Evolutionary conservation across 1,284 basidiomycete genomes (phyloP).

Genomic region (Cryptococcus sp.): DNA sequence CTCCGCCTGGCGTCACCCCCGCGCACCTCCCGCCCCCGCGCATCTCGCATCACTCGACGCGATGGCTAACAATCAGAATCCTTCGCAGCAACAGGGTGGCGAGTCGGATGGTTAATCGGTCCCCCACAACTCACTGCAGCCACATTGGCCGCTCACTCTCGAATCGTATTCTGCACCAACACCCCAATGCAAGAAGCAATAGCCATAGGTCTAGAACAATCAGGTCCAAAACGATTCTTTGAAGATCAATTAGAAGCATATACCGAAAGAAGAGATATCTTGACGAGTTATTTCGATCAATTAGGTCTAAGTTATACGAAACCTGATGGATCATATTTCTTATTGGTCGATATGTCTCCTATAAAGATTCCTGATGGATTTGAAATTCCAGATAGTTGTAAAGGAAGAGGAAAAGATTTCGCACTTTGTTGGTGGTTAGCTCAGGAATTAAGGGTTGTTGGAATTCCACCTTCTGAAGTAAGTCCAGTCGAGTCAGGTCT

Average conservation of each 20-base stretch:
- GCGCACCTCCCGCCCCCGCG: too few species aligned
- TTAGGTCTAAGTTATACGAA: conserved; percentile 81
- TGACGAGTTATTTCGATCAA: conserved; percentile 73
- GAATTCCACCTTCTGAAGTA: conserved; percentile 87
- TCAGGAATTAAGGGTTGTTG: conserved; percentile 78
- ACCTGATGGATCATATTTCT: conserved; percentile 85
- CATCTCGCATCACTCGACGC: too few species aligned
- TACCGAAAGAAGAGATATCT: conserved; percentile 66
- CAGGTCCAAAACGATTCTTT: conserved; percentile 70
- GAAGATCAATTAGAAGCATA: conserved; percentile 75
- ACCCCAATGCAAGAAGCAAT: conserved; percentile 88
- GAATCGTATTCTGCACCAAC: conserved; percentile 93
- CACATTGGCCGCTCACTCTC: conserved; percentile 81
- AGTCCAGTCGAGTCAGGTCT: conserved; percentile 24
- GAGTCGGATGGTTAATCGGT: conserved; percentile 93
- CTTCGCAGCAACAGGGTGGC: conserved; percentile 98
- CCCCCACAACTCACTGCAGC: conserved; percentile 77
- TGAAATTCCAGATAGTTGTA: conserved; percentile 68
- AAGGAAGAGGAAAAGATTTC: conserved; percentile 83
- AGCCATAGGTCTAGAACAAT: conserved; percentile 78
- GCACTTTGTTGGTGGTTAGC: conserved; percentile 88
- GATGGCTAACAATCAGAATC: conserved; percentile 59
- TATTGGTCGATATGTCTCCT: conserved; percentile 78
- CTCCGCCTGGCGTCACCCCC: too few species aligned
- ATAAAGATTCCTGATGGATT: conserved; percentile 75